These are phyloP conservation scores for Posidonia oceanica DNA, from an alignment of 116 monocot genomes.

Conservation along the genomic window DNA sequence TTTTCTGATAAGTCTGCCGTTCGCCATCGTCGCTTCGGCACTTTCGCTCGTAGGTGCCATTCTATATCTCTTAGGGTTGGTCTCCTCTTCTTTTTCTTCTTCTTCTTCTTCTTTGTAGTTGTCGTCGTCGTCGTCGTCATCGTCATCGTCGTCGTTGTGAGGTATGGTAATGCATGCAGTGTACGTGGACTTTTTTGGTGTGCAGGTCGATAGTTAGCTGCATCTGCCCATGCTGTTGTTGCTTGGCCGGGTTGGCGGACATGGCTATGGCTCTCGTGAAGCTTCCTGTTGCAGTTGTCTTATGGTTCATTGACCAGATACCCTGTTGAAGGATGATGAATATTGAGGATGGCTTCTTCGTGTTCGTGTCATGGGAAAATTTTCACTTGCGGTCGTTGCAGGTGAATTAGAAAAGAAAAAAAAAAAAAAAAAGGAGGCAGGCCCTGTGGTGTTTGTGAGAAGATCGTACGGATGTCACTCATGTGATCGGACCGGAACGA, in stretches of 20 bases:
- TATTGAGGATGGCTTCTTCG: too few species aligned
- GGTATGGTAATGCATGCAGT: background rate
- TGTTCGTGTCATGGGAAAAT: too few species aligned
- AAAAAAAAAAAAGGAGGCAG: too few species aligned
- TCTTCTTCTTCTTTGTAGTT: background rate
- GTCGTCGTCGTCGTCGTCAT: too few species aligned
- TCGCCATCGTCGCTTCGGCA: slow-evolving; percentile 49
- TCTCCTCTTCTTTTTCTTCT: background rate
- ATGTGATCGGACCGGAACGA: too few species aligned
- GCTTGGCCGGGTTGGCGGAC: slow-evolving; percentile 36
- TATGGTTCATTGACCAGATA: slow-evolving; percentile 37
- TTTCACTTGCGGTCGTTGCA: too few species aligned
- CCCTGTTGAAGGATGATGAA: slow-evolving; percentile 23
- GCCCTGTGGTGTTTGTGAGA: too few species aligned
- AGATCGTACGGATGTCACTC: too few species aligned
- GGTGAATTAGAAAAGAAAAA: too few species aligned
- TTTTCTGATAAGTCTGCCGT: slow-evolving; percentile 66
- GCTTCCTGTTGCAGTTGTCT: slow-evolving; percentile 34
- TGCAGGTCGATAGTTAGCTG: slow-evolving; percentile 36
- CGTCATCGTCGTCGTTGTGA: background rate
- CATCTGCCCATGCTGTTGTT: slow-evolving; percentile 45
- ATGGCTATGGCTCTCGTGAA: slow-evolving; percentile 33
- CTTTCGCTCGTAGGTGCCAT: slow-evolving; percentile 52
- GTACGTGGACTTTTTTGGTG: background rate
- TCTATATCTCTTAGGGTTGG: slow-evolving; percentile 61